Evolutionary conservation across 345 rosid genomes (phyloP), one percentile per base, ranked within the genome.

Genomic region (Eucalyptus sp.): DNA sequence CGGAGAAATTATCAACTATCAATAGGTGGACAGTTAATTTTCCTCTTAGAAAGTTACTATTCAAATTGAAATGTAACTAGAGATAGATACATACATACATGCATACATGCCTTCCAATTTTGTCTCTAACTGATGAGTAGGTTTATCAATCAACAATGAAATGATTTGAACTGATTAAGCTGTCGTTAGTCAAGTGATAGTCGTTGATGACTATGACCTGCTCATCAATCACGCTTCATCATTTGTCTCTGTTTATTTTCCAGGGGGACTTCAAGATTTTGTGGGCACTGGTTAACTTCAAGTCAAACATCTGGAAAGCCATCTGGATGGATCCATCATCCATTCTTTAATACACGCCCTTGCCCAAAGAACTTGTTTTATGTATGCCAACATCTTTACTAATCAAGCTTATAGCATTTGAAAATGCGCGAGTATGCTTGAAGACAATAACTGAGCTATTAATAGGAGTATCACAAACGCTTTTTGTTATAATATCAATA

Each of bases 61-160:
- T 56, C 68, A 60, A 11, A 25, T 60, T 27, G 68, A 60, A 27
- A 12, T 60, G n/a, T 60, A 27, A 60, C 68, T 60, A 7, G 31
- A 25, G 24, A 52, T 52, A 52, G 24, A 52, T 18, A 52, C 0
- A 27, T 11, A 1, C 7, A 3, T 27, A 5, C 16, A 12, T 5
- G 29, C 4, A 25, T 60, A 60, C 68, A 60, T 60, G 31, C 31
- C 31, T 13, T 27, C 13, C 68, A 4, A 60, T 60, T 6, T 60
- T 60, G n/a, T 56, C 29, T 60, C 31, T 27, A 11, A 11, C 68
- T 60, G 16, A 60, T 60, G 0, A 60, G 7, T 13, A 60, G 68
- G 68, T 60, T 60, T 60, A 60, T 25, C 68, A 27, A 27, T 60
- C 68, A 12, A 60, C 68, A 11, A 56, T 60, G 0, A 27, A 27